Evolutionary conservation across 2,329 filamentous ascomycete genomes (phyloP).

Genomic region (Botrytis pseudocinerea): DNA sequence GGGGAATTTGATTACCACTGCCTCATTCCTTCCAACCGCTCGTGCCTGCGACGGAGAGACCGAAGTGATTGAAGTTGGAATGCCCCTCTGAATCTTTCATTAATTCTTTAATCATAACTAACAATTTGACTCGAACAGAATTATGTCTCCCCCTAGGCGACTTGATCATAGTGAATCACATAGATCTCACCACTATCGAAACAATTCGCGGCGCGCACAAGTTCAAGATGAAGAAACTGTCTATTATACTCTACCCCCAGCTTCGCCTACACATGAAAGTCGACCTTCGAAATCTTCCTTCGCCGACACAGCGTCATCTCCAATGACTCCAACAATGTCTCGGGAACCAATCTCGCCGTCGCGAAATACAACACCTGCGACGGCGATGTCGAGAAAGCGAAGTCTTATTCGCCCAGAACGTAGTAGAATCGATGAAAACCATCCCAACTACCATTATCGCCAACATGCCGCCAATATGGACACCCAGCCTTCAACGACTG

Average conservation of each 20-base stretch:
- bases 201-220: constrained; percentile 63
- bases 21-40: constrained; percentile 12
- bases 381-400: constrained; percentile 66
- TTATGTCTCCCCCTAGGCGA: constrained; percentile 59
- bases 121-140: constrained; percentile 30
- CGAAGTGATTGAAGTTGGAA: constrained; percentile 17
- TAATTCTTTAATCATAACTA: background rate
- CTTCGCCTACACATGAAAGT: constrained; percentile 48
- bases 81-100: constrained; percentile 17
- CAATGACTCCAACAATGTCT: constrained; percentile 49
- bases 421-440: constrained; percentile 77
- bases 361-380: constrained; percentile 35
- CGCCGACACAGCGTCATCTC: constrained; percentile 56
- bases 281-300: constrained; percentile 59
- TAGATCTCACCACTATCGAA: constrained; percentile 65
- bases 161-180: constrained; percentile 52
- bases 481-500: constrained; percentile 85
- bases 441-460: constrained; percentile 94
- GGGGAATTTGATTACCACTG: constrained; percentile 12
- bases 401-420: constrained; percentile 89
- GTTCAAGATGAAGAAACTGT: constrained; percentile 72
- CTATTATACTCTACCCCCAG: constrained; percentile 29
- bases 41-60: background rate
- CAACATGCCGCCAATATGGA: constrained; percentile 94
- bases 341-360: constrained; percentile 47